Percentiles rank a stretch among this genome's conserved stretches.
Conservation (phyloP, 768 basidiomycete genomes). For the Termitomyces sp. region DNA sequence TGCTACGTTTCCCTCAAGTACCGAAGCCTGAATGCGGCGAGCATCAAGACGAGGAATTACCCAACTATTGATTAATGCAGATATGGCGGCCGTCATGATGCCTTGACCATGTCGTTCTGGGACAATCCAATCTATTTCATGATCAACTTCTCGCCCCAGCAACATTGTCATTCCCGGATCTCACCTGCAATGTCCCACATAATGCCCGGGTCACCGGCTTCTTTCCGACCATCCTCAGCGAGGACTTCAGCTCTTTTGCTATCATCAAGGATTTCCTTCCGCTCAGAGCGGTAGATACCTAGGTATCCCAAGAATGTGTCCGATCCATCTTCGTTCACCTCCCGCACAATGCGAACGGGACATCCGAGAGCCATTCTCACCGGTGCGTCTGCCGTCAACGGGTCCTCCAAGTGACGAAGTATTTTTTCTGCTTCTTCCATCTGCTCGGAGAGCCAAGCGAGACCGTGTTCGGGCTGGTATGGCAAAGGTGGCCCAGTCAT, state of each 20-base stretch:
- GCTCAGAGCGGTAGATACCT: constrained; percentile 25
- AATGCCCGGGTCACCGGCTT: constrained; percentile 41
- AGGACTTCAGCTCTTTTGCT: constrained; percentile 20
- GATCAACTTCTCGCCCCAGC: neutral
- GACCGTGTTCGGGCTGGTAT: constrained; percentile 29
- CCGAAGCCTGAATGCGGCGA: constrained; percentile 6
- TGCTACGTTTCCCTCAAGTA: constrained; percentile 9
- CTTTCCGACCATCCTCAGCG: constrained; percentile 33
- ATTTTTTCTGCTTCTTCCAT: constrained; percentile 20
- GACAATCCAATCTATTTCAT: constrained; percentile 7
- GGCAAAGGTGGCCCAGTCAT: constrained; percentile 37
- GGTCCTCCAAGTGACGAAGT: constrained; percentile 17
- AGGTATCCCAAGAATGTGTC: constrained; percentile 30
- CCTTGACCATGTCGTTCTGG: constrained; percentile 13
- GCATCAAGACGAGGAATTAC: constrained; percentile 8
- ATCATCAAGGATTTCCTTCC: constrained; percentile 24
- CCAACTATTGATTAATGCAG: constrained; percentile 8
- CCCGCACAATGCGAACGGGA: constrained; percentile 42
- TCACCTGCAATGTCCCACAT: constrained; percentile 50
- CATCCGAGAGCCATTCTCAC: constrained; percentile 17
- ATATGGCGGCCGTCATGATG: constrained; percentile 10
- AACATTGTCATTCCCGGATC: constrained; percentile 5
- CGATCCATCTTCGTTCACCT: constrained; percentile 30
- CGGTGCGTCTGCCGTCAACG: neutral
- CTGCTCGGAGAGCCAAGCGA: constrained; percentile 13